Percentiles rank a stretch among this genome's conserved stretches.
phyloP scores from a whole-genome alignment of 2,329 filamentous ascomycete species.

The Sodiomyces alkalinus region DNA sequence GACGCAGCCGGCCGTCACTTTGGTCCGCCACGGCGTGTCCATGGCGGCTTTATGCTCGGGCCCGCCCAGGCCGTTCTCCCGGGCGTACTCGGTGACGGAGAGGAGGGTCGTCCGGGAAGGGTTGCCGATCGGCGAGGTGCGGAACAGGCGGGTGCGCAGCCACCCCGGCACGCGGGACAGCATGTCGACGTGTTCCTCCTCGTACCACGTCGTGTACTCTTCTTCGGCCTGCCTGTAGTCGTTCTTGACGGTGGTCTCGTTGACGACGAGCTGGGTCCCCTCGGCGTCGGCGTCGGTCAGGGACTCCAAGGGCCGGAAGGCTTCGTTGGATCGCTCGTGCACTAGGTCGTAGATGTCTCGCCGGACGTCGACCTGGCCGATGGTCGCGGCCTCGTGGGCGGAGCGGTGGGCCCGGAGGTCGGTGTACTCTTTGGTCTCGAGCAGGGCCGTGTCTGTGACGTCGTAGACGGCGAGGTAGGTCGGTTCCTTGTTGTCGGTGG shows the following conservation, averaged over 20 bases:
- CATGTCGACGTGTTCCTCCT: conserved; percentile 59
- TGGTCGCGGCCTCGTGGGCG: conserved; percentile 35
- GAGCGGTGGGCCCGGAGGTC: conserved; percentile 43
- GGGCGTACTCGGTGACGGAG: conserved; percentile 57
- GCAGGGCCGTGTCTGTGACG: conserved; percentile 55
- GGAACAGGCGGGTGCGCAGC: conserved; percentile 57
- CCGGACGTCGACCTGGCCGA: conserved; percentile 46
- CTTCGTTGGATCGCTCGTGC: conserved; percentile 34
- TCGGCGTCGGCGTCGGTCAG: conserved; percentile 41
- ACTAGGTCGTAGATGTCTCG: conserved; percentile 57
- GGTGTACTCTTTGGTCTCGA: conserved; percentile 57
- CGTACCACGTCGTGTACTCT: conserved; percentile 52
- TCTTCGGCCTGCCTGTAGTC: conserved; percentile 34
- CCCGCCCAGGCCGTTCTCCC: conserved; percentile 50
- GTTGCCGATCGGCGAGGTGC: conserved; percentile 47
- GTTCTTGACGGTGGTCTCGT: conserved; percentile 40
- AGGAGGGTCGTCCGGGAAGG: conserved; percentile 36
- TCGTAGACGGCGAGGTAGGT: conserved; percentile 74
- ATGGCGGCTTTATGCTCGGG: conserved; percentile 47
- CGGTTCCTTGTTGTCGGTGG: conserved; percentile 46
- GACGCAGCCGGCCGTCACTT: conserved; percentile 44
- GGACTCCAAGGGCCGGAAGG: conserved; percentile 45
- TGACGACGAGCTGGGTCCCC: conserved; percentile 45
- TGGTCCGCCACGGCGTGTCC: conserved; percentile 43
- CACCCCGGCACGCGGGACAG: conserved; percentile 64